These are phyloP conservation scores for Syncephalastrum contaminatum DNA, from an alignment of 371 early-diverging fungal species.

Conservation along the genomic window DNA sequence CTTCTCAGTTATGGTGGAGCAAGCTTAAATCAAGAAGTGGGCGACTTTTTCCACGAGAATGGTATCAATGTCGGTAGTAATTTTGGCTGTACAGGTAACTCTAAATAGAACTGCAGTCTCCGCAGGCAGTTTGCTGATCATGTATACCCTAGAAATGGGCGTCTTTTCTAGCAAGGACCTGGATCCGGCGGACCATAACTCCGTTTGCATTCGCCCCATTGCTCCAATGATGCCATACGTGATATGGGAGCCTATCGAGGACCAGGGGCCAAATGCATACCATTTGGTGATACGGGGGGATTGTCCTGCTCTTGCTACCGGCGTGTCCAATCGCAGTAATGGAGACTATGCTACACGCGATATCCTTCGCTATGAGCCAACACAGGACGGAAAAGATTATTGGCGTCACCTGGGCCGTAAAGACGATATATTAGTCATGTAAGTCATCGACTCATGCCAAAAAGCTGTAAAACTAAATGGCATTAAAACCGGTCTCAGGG, in stretches of 20 bases:
- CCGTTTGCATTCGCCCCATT: not conserved
- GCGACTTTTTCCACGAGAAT: conserved; percentile 6
- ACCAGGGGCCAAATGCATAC: not conserved
- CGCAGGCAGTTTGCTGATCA: too few species aligned
- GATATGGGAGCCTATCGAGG: not conserved
- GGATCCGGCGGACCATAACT: not conserved
- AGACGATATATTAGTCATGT: conserved; percentile 33
- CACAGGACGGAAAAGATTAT: conserved; percentile 4
- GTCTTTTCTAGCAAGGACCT: not conserved
- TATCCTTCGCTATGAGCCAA: conserved; percentile 12
- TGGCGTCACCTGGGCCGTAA: conserved; percentile 22
- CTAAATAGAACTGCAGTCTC: too few species aligned
- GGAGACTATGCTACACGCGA: conserved; percentile 28
- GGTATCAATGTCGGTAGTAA: conserved; percentile 10
- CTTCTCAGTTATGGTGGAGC: conserved; percentile 13
- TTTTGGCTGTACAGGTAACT: conserved; percentile 20
- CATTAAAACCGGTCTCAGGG: too few species aligned
- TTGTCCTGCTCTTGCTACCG: conserved; percentile 12
- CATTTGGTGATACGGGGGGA: conserved; percentile 5
- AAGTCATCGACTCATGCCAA: not conserved
- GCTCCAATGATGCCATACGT: not conserved
- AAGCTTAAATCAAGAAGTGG: conserved; percentile 2
- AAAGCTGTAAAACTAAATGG: too few species aligned
- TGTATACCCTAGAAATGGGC: too few species aligned
- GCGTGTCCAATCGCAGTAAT: conserved; percentile 16